Percentiles rank a stretch among this genome's conserved stretches.
phyloP scores from a whole-genome alignment of 805 yeast genomes.

The Wickerhamiella lipophila region DNA sequence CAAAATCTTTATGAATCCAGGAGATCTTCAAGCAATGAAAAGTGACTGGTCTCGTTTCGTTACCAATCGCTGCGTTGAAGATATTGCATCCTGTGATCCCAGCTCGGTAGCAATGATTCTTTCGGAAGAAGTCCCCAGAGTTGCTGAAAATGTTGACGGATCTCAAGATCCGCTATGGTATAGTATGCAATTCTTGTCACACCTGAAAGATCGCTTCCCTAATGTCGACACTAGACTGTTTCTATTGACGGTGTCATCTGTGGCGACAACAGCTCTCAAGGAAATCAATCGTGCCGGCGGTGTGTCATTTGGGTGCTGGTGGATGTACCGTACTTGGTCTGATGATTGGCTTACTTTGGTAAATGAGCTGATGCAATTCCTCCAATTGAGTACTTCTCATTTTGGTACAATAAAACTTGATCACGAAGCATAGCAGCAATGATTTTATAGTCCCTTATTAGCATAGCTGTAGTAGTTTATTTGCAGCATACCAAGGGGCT shows the following conservation, averaged over 20 bases:
- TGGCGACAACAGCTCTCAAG: conserved; percentile 14
- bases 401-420: conserved; percentile 12
- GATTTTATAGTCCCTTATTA: background rate
- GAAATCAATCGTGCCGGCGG: conserved; percentile 39
- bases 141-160: conserved; percentile 16
- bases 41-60: conserved; percentile 49
- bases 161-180: conserved; percentile 15
- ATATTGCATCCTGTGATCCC: conserved; percentile 36
- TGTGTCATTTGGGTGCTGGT: conserved; percentile 58
- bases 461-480: conserved; percentile 1
- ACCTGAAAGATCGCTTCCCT: conserved; percentile 37
- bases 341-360: conserved; percentile 60
- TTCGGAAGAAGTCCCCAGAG: conserved; percentile 23
- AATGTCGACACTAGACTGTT: conserved; percentile 45
- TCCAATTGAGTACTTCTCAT: conserved; percentile 12
- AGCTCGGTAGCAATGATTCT: conserved; percentile 21
- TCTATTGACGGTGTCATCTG: conserved; percentile 33
- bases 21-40: conserved; percentile 40
- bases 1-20: conserved; percentile 33
- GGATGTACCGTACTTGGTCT: conserved; percentile 63
- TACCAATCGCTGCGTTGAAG: conserved; percentile 36
- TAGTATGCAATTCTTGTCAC: conserved; percentile 32
- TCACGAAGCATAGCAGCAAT: background rate
- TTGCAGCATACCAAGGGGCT: background rate
- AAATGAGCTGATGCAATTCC: conserved; percentile 37